Base-by-base conservation (phyloP, 495 filamentous ascomycete genomes). In the Penicillium parvum region DNA sequence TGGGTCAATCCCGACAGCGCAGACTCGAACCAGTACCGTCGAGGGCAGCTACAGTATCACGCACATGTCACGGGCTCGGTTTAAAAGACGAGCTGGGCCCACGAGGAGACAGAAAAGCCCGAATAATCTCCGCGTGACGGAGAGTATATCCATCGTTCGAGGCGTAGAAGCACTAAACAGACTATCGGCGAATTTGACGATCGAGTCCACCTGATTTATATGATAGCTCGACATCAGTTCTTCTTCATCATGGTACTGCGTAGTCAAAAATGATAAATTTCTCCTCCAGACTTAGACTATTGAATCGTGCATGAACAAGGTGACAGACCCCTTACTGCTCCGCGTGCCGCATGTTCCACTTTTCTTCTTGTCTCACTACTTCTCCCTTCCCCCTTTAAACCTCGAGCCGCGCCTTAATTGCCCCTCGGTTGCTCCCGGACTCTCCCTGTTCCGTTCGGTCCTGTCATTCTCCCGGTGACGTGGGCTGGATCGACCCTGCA, bases 291-390 rank as follows among this genome's bases (percentile, higher is more conserved):
- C 49, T 44, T 32, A 45, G 47, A 40, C 51, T 55, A 55, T 55
- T 50, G 42, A 41, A 52, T 57, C 56, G 49, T 60, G 56, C 56
- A 60, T 60, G 56, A 60, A 60, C 56, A 35, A 46, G 50, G 56
- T 57, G 49, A 57, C 56, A 60, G 53, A 49, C 55, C 61, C 65
- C 65, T 65, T 70, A 50, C 63, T 61, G 55, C 47, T 53, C 60
- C 58, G 62, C 60, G 60, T 64, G 58, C 57, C 50, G 60, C 46
- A 69, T 61, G 66, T 68, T 58, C 61, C 60, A 69, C 16, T 41
- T 7, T 27, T 32, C 9, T 21, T 15, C 28, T 22, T 28, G 16
- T 43, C 4, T 8, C 26, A 14, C 20, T 32, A 14, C 19, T 38
- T 4, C 34, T 39, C 20, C 12, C 18, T 20, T 9, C 45, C 18